These are phyloP conservation scores for Colletotrichum destructivum DNA, from an alignment of 2,329 filamentous ascomycete species.

Conservation along the genomic window DNA sequence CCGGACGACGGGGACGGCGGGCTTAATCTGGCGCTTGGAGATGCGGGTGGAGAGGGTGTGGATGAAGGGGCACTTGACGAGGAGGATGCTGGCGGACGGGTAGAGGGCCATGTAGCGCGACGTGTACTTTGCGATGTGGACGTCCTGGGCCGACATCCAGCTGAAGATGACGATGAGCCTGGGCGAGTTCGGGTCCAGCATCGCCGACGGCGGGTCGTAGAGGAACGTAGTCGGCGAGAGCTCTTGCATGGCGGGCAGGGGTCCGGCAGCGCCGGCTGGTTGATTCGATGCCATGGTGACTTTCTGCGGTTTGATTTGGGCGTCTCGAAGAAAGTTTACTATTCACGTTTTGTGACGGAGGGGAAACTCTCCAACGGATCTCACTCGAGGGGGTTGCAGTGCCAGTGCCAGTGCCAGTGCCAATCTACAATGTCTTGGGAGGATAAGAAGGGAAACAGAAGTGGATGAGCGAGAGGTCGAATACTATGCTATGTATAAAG, in stretches of 20 bases:
- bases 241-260: constrained; percentile 55
- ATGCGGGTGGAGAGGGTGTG: constrained; percentile 54
- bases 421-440: background rate
- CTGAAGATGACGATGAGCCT: constrained; percentile 63
- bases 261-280: constrained; percentile 39
- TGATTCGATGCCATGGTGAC: constrained; percentile 49
- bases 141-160: constrained; percentile 67
- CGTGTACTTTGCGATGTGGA: constrained; percentile 68
- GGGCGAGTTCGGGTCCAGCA: constrained; percentile 49
- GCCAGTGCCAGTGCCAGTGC: background rate
- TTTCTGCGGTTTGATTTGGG: background rate
- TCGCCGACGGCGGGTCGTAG: constrained; percentile 49
- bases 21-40: constrained; percentile 53
- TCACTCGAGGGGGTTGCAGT: background rate
- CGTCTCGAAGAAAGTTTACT: constrained; percentile 3
- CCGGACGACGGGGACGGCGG: constrained; percentile 58
- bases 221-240: constrained; percentile 56
- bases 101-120: constrained; percentile 60
- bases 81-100: constrained; percentile 62
- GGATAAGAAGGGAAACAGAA: background rate
- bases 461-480: background rate
- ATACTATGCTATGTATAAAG: constrained; percentile 12
- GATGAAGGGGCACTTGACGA: constrained; percentile 59
- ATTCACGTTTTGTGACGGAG: background rate
- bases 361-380: background rate